These are phyloP conservation scores for Candida caryicola DNA, from an alignment of 805 yeast species.

Conservation along the genomic window DNA sequence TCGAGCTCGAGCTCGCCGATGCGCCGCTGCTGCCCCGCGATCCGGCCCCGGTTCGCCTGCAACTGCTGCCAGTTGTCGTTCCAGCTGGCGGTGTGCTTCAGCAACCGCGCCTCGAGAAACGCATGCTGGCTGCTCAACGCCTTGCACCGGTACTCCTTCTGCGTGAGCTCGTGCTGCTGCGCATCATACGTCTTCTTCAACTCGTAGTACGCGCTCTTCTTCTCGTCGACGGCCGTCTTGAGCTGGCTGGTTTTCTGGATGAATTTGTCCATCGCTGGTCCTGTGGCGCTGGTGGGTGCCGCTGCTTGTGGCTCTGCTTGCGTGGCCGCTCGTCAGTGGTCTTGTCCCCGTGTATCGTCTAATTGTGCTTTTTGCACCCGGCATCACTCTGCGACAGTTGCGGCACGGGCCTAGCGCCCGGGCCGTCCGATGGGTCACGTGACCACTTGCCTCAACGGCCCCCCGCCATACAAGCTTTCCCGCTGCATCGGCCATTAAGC, in stretches of 20 bases:
- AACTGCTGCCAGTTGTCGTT: slow-evolving; percentile 5
- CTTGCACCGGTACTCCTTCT: slow-evolving; percentile 12
- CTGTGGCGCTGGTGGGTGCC: not conserved
- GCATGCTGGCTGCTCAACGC: slow-evolving; percentile 11
- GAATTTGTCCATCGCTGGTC: slow-evolving; percentile 12
- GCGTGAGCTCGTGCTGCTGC: slow-evolving; percentile 10
- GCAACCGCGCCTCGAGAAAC: slow-evolving; percentile 8
- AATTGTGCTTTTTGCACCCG: not conserved
- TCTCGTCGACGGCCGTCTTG: slow-evolving; percentile 11
- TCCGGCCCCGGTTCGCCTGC: slow-evolving; percentile 5
- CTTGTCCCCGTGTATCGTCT: not conserved
- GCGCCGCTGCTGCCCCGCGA: slow-evolving; percentile 1
- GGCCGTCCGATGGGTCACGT: too few relatives aligned
- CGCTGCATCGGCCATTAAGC: too few relatives aligned
- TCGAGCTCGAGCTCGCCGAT: slow-evolving; percentile 5
- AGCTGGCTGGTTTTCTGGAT: slow-evolving; percentile 13
- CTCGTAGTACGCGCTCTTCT: slow-evolving; percentile 12
- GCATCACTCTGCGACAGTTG: not conserved
- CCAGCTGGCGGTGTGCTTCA: slow-evolving; percentile 3
- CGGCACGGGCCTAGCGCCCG: too few relatives aligned
- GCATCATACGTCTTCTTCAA: slow-evolving; percentile 8
- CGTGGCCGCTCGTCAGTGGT: not conserved
- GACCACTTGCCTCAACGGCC: too few relatives aligned
- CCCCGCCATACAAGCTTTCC: too few relatives aligned
- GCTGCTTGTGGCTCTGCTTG: not conserved